These are phyloP conservation scores for Penicillium chermesinum DNA, from an alignment of 495 filamentous ascomycete genomes.

Conservation along the genomic window DNA sequence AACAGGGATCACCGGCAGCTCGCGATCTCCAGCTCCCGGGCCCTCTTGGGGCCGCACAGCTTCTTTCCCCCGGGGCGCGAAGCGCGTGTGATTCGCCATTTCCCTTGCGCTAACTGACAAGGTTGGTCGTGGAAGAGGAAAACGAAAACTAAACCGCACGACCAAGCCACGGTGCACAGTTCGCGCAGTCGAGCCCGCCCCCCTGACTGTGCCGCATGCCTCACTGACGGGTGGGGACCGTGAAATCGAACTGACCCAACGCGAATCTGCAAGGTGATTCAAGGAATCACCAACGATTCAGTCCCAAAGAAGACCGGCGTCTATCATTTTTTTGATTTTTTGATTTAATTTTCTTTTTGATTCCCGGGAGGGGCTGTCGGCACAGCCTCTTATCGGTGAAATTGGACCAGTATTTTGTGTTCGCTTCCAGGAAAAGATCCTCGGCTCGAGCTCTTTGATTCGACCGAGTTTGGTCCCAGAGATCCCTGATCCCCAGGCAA, in stretches of 20 bases:
- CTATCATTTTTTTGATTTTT: background rate
- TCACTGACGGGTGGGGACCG: slow-evolving; percentile 1
- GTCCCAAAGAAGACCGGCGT: slow-evolving; percentile 3
- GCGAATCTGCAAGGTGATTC: slow-evolving; percentile 16
- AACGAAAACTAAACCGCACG: background rate
- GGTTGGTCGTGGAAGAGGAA: slow-evolving; percentile 6
- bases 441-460: background rate
- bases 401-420: background rate
- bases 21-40: slow-evolving; percentile 18
- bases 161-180: slow-evolving; percentile 15
- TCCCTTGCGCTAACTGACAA: slow-evolving; percentile 10
- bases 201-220: background rate
- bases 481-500: background rate
- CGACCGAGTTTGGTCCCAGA: background rate
- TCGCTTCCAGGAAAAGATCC: background rate
- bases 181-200: slow-evolving; percentile 12
- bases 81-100: slow-evolving; percentile 13
- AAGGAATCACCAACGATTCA: slow-evolving; percentile 16
- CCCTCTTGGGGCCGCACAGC: slow-evolving; percentile 17
- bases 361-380: too few species aligned
- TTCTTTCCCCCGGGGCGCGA: too few species aligned
- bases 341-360: background rate
- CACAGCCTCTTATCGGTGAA: background rate
- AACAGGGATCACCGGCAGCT: slow-evolving; percentile 10
- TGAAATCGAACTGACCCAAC: slow-evolving; percentile 7